Base-by-base conservation (phyloP, 306 rosid genomes). In the Vicia sativa region DNA sequence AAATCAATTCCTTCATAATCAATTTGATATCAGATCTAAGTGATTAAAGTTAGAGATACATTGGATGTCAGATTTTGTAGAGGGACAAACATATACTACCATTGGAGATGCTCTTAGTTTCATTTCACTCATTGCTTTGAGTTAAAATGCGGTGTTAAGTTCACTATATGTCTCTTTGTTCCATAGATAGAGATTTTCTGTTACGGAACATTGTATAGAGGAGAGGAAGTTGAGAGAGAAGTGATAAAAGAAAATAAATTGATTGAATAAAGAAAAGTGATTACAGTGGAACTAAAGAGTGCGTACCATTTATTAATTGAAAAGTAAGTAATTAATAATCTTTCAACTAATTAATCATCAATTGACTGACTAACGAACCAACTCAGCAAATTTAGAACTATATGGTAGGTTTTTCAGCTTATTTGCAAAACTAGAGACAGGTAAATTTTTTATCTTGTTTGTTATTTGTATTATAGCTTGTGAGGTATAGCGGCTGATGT, bases 401-500 rank as follows among this genome's bases (percentile, higher is more conserved):
- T 2, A 11, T 29, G 5, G 71, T 25, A 3, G 3, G 43, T 70
- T 68, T 50, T 21, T 60, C 43, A 15, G 48, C 61, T 26, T 34
- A 23, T 26, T 69, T 56, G 28, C 35, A 37, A 13, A 52, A 45
- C 31, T 14, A 13, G 13, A 71, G 54, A 42, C 39, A 61, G 61
- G 25, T 38, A 18, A 38, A 68, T 16, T 35, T 65, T 65, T 42
- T 49, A 7, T 48, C 28, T 62, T 50, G 57, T 62, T 35, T 63
- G 42, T 68, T 39, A 23, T 65, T n/a, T 10, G 9, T 50, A 18
- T 37, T 73, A 68, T 37, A 72, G 68, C 23, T 72, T 72, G 57
- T 41, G 59, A 59, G 35, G 18, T 68, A 53, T 38, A 38, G 42
- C 34, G 59, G 48, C 64, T 77, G 46, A 66, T 71, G 37, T 55